phyloP scores from a whole-genome alignment of 2,329 filamentous ascomycete genomes.

The Botrytis byssoidea region DNA sequence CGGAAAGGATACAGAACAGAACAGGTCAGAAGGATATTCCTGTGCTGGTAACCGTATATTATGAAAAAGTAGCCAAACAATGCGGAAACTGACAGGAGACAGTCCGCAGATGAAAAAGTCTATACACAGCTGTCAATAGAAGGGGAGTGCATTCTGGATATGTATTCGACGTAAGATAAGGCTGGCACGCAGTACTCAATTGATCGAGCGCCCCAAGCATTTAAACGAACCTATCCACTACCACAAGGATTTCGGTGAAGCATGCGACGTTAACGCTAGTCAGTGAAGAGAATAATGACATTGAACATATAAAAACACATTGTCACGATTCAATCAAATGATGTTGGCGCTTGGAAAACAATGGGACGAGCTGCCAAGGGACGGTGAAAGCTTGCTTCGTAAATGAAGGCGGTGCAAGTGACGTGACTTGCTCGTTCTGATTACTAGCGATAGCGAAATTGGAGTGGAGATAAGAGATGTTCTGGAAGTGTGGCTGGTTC shows the following conservation, averaged over 20 bases:
- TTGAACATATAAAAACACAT: background rate
- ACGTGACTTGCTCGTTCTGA: background rate
- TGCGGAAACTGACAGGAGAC: background rate
- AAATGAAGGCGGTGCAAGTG: background rate
- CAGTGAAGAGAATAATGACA: background rate
- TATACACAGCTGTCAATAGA: background rate
- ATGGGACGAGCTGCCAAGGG: background rate
- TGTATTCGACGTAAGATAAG: background rate
- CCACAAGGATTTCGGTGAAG: constrained; percentile 14
- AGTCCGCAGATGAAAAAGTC: background rate
- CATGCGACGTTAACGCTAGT: background rate
- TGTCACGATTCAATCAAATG: background rate
- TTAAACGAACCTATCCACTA: constrained; percentile 1
- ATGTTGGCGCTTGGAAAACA: constrained; percentile 6
- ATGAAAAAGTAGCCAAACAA: background rate
- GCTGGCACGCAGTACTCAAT: background rate
- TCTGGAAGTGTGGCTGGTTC: constrained; percentile 13
- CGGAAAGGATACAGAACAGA: background rate
- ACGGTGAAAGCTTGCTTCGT: background rate
- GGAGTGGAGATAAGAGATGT: constrained; percentile 5
- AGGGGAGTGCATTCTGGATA: background rate
- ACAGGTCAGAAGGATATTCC: background rate
- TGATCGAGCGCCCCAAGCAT: background rate
- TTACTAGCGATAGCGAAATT: constrained; percentile 7
- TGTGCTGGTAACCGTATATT: background rate